Percentiles rank a stretch among this genome's conserved stretches.
Evolutionary conservation across 306 rosid genomes (phyloP).

Genomic region (Quercus cerris): DNA sequence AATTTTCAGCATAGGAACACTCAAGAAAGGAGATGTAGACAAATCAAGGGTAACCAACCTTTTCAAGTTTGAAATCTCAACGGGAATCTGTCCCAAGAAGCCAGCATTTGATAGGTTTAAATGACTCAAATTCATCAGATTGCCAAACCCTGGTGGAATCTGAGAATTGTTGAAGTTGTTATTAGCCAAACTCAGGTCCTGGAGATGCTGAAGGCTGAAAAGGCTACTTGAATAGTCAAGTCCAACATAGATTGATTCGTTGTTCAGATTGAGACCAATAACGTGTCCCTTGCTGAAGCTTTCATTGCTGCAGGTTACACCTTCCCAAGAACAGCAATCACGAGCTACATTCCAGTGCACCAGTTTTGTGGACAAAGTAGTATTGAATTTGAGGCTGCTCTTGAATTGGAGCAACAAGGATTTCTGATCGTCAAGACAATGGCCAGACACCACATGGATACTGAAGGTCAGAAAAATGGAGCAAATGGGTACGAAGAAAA

Average conservation of each 20-base stretch:
- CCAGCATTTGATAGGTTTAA: conserved; percentile 38
- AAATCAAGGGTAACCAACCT: conserved; percentile 42
- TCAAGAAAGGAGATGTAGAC: conserved; percentile 5
- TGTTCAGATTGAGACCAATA: conserved; percentile 24
- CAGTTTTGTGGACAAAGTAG: conserved; percentile 1
- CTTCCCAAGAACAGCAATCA: conserved; percentile 16
- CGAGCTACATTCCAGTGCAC: conserved; percentile 14
- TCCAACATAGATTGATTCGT: conserved; percentile 14
- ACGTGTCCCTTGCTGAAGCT: conserved; percentile 18
- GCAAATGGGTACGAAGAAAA: conserved; percentile 3
- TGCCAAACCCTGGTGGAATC: conserved; percentile 36
- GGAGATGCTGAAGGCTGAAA: conserved; percentile 30
- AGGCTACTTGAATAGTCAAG: conserved; percentile 23
- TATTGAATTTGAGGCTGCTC: background rate
- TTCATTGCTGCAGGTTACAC: conserved; percentile 5
- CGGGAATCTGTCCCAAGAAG: conserved; percentile 37
- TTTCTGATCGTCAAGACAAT: too few relatives aligned
- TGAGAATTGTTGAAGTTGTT: conserved; percentile 9
- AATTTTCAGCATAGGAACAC: conserved; percentile 1
- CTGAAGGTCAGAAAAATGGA: background rate
- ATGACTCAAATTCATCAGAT: conserved; percentile 20
- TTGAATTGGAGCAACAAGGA: conserved; percentile 1
- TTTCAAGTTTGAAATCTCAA: conserved; percentile 36
- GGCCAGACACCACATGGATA: background rate
- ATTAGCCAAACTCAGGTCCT: conserved; percentile 23